Evolutionary conservation across 768 basidiomycete species (phyloP).

Genomic region (Kwoniella pini): DNA sequence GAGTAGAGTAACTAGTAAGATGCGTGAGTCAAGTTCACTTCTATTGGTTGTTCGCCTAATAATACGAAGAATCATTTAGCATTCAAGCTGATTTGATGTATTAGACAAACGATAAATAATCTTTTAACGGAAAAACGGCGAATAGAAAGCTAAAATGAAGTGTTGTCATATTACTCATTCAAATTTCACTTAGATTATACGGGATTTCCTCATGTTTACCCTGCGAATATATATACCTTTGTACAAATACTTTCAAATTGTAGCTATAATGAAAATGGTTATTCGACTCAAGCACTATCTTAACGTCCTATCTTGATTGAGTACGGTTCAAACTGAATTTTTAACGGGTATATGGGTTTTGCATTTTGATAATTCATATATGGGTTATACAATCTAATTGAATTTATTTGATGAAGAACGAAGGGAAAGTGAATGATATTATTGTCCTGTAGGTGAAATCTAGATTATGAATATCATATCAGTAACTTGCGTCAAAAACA

Average conservation of each 20-base stretch:
- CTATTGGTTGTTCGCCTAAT: neutral
- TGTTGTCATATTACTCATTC: too few species aligned
- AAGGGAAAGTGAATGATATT: neutral
- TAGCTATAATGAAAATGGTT: too few species aligned
- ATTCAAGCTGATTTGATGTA: neutral
- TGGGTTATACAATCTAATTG: too few species aligned
- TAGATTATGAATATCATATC: slow-evolving; percentile 1
- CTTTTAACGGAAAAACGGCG: neutral
- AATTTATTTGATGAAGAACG: neutral
- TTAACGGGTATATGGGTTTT: too few species aligned
- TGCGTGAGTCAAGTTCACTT: slow-evolving; percentile 19
- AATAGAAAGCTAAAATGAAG: too few species aligned
- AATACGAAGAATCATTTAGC: neutral
- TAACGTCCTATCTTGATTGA: too few species aligned
- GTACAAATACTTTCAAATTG: too few species aligned
- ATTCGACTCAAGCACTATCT: too few species aligned
- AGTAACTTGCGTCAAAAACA: neutral
- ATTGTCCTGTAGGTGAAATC: slow-evolving; percentile 35
- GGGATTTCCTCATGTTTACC: too few species aligned
- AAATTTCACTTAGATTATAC: neutral
- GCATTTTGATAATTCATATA: too few species aligned
- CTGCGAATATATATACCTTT: too few species aligned
- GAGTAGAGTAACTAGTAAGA: slow-evolving; percentile 12
- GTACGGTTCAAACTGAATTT: too few species aligned
- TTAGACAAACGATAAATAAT: slow-evolving; percentile 6